Evolutionary conservation across 768 basidiomycete genomes (phyloP), one percentile per base, ranked within the genome.

Genomic region (Russula virescens): DNA sequence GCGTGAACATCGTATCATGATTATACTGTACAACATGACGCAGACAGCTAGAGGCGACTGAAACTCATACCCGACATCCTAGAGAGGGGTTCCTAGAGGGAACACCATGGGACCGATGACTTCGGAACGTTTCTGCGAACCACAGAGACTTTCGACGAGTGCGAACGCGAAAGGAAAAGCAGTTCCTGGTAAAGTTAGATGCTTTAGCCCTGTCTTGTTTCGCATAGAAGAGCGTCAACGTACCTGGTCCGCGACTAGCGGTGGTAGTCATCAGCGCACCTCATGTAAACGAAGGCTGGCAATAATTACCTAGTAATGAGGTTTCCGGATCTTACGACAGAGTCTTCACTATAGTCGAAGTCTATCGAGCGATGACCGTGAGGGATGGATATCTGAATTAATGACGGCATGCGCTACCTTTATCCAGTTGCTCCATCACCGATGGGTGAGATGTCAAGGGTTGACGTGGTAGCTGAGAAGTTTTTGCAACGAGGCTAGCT

Each of bases 401-500:
- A 19, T 14, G 48, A 18, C 16, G 2, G 9, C 5, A 18, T 18
- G 52, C 69, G 76, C 35, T 56, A 85, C 89, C 74, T 16, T 77
- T 71, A 56, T 82, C 81, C n/a, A 93, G 77, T 11, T 82, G 72
- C 3, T 73, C 68, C 67, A 82, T 83, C 55, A 93, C 83, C 55
- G 83, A 82, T 0, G 91, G 90, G 68, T 93, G 90, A 18, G 91
- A 93, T 2, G 91, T 93, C 49, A 93, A 63, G 3, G 81, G 80
- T 65, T 89, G 88, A 56, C 69, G 78, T 0, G 83, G 79, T 5
- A 92, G 78, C 11, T 77, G 77, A 0, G 89, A 78, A 0, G 81
- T 81, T 61, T 84, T 76, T 0, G 91, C 91, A 28, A 83, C 81
- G 40, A 91, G 45, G 34, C 55, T 60, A 47, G 34, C 25, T 53